Percentiles rank a stretch among this genome's conserved stretches.
phyloP scores from a whole-genome alignment of 768 basidiomycete species.

The Serpula lacrymans region DNA sequence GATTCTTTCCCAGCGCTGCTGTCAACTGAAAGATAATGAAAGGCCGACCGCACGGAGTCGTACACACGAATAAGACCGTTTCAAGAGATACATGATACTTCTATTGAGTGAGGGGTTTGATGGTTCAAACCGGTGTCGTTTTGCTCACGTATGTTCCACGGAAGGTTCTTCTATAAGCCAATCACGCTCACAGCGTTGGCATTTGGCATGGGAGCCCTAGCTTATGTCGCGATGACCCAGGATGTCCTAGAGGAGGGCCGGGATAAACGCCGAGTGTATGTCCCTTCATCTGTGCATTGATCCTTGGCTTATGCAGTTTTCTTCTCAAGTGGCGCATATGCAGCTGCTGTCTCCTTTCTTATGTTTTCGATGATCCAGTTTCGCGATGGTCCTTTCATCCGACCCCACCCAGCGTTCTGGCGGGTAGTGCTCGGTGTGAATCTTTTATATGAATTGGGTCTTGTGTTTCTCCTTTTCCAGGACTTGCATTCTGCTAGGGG shows the following conservation, averaged over 20 bases:
- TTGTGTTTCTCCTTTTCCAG: constrained; percentile 86
- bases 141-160: constrained; percentile 6
- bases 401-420: constrained; percentile 89
- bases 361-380: constrained; percentile 86
- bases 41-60: constrained; percentile 82
- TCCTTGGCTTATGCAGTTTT: constrained; percentile 2
- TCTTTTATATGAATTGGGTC: constrained; percentile 74
- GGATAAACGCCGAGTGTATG: constrained; percentile 80
- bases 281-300: constrained; percentile 5
- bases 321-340: constrained; percentile 65
- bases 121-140: constrained; percentile 1
- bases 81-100: constrained; percentile 80
- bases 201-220: constrained; percentile 60
- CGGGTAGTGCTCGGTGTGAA: constrained; percentile 76
- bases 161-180: constrained; percentile 86
- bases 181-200: constrained; percentile 74
- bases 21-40: constrained; percentile 12
- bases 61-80: constrained; percentile 84
- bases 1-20: constrained; percentile 8
- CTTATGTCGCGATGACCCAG: constrained; percentile 80
- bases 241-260: constrained; percentile 82
- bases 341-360: constrained; percentile 70
- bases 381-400: constrained; percentile 84
- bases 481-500: constrained; percentile 71
- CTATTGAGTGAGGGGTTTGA: constrained; percentile 59